Conservation (phyloP, 2,329 filamentous ascomycete species). For the Chaetomiaceae sp. region DNA sequence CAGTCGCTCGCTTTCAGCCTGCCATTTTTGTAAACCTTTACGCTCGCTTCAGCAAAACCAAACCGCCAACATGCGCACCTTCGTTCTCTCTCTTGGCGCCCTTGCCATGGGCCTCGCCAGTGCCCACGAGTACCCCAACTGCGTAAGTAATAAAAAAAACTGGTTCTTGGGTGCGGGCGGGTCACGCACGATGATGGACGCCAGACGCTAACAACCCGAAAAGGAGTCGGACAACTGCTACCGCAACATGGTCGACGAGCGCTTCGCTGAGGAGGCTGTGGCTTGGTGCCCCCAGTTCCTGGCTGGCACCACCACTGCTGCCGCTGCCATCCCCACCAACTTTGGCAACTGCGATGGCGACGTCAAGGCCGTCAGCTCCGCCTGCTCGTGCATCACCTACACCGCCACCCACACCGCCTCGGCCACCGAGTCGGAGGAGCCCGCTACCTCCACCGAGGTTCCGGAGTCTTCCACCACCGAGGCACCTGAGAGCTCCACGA, state of each 20-base stretch:
- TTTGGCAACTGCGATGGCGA: conserved; percentile 25
- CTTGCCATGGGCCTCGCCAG: conserved; percentile 22
- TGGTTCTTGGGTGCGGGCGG: no score
- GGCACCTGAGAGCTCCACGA: conserved; percentile 4
- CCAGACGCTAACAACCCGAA: not conserved
- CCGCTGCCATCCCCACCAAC: conserved; percentile 25
- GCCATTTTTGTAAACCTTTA: conserved; percentile 7
- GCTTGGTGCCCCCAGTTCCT: conserved; percentile 26
- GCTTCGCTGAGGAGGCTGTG: conserved; percentile 18
- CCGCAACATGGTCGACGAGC: conserved; percentile 23
- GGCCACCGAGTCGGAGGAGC: no score
- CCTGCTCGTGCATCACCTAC: conserved; percentile 31
- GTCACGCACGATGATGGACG: no score
- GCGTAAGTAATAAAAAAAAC: conserved; percentile 21
- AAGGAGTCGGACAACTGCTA: conserved; percentile 28
- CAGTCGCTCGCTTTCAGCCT: conserved; percentile 22
- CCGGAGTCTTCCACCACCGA: conserved; percentile 10
- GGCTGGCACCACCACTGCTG: conserved; percentile 20
- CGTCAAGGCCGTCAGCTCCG: conserved; percentile 26
- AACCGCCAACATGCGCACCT: conserved; percentile 22
- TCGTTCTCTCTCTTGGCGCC: conserved; percentile 22
- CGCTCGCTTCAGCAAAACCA: conserved; percentile 6
- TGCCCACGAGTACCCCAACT: conserved; percentile 25
- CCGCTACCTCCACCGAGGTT: not conserved
- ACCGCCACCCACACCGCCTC: not conserved